Base-by-base conservation (phyloP, 306 rosid genomes). In the Hippophae rhamnoides region DNA sequence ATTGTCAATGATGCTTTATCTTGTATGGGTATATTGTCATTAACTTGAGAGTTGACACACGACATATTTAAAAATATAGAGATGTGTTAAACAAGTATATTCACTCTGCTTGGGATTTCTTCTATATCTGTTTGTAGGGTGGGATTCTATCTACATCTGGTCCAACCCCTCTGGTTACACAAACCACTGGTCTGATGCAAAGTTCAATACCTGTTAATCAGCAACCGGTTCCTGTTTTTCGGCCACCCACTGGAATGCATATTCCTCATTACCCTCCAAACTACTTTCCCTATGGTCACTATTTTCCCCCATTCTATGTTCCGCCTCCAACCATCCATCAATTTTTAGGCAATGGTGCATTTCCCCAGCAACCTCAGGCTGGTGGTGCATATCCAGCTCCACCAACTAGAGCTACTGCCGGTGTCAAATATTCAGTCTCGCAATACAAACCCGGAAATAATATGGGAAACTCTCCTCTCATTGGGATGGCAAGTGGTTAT, bases 251-350 rank as follows among this genome's bases (percentile, higher is more conserved):
- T 7, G 96, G 96, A 57, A 72, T 92, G 67, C 96, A 88, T 65
- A 52, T 92, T 69, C 75, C 99, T 46, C 99, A 84, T 72, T 92
- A 77, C 57, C 93, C 98, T 43, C 88, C 89, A 47, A 88, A 92
- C 78, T 88, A 83, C 78, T 70, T 92, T 74, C 95, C 96, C 11
- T 92, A 85, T 60, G 85, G 82, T 58, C 99, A 79, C 72, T 88
- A 92, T 70, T 76, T 78, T 70, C 65, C 89, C 48, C 96, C 99
- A 56, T 80, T 83, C 74, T 92, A 83, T 4, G 86, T 84, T 67
- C 81, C 89, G n/a, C 90, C 96, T 64, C 96, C 87, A 13, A 81
- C 95, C 62, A 82, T 92, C 65, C 96, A 85, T 81, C 99, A 85
- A 70, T 85, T 78, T 80, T 43, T 88, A 82, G 93, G 96, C 62